These are phyloP conservation scores for Stenocarpella maydis DNA, from an alignment of 2,329 filamentous ascomycete species.

Conservation along the genomic window DNA sequence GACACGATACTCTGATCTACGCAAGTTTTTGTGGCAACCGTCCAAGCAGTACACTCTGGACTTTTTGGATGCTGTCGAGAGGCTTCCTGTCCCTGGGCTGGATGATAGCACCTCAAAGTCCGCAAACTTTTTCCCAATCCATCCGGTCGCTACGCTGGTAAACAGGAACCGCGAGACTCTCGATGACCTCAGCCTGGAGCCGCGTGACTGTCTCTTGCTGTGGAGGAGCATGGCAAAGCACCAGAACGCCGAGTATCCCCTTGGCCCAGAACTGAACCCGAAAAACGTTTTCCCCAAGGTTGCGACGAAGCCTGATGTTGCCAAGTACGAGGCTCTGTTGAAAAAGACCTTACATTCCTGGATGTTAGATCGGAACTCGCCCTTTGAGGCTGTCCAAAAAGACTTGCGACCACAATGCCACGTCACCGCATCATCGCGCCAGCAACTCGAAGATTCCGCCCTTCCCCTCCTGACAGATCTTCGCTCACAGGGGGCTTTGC, in stretches of 20 bases:
- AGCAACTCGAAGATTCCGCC: conserved; percentile 26
- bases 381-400: conserved; percentile 53
- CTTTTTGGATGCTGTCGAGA: conserved; percentile 54
- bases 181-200: conserved; percentile 73
- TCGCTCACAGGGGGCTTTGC: conserved; percentile 66
- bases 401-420: conserved; percentile 49
- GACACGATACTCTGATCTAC: conserved; percentile 77
- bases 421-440: conserved; percentile 16
- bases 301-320: conserved; percentile 70
- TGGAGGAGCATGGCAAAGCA: conserved; percentile 71
- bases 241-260: conserved; percentile 58
- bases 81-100: conserved; percentile 55
- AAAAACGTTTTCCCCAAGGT: conserved; percentile 57
- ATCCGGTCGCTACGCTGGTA: conserved; percentile 34
- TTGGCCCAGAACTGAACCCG: conserved; percentile 61
- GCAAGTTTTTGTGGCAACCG: conserved; percentile 75
- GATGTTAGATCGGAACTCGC: conserved; percentile 61
- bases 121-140: conserved; percentile 54
- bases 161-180: conserved; percentile 65
- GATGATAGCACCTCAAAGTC: conserved; percentile 53
- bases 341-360: conserved; percentile 67
- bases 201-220: conserved; percentile 72
- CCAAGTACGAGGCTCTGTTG: conserved; percentile 69
- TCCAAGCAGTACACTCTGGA: conserved; percentile 57
- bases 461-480: conserved; percentile 31